A percentile compares a stretch with the other conserved stretches of the same genome.
phyloP scores from a whole-genome alignment of 192 early-diverging fungal genomes.

The Chytriomyces hyalinus region DNA sequence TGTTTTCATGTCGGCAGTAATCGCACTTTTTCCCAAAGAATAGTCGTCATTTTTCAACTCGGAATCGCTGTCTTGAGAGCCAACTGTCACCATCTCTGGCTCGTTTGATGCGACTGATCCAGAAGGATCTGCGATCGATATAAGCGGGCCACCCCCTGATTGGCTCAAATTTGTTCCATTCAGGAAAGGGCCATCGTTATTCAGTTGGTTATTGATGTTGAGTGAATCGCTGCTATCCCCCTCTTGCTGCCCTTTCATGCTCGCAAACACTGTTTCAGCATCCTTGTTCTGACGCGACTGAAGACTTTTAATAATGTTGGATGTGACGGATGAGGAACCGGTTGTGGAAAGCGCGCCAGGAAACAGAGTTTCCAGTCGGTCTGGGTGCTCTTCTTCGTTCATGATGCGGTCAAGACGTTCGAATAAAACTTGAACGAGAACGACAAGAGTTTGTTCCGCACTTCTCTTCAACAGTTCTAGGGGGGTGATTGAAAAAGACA shows the following conservation, averaged over 20 bases:
- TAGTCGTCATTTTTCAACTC: slow-evolving; percentile 12
- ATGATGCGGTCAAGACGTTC: slow-evolving; percentile 51
- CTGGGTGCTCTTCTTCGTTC: slow-evolving; percentile 10
- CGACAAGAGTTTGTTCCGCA: slow-evolving; percentile 79
- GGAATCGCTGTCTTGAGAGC: slow-evolving; percentile 6
- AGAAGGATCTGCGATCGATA: slow-evolving; percentile 22
- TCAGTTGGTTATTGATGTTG: not conserved
- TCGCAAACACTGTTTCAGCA: slow-evolving; percentile 17
- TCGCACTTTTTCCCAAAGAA: not conserved
- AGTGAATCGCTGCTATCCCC: not conserved
- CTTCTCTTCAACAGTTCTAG: slow-evolving; percentile 75
- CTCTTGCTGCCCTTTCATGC: not conserved
- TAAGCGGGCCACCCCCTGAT: slow-evolving; percentile 4
- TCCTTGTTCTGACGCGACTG: slow-evolving; percentile 14
- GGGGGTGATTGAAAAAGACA: not conserved
- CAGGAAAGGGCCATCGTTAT: not conserved
- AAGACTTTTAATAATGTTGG: not conserved
- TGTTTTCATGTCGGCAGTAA: not conserved
- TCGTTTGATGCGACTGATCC: not conserved
- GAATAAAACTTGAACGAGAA: slow-evolving; percentile 77
- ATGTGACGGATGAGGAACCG: not conserved
- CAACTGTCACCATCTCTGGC: slow-evolving; percentile 27
- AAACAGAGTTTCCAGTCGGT: not conserved
- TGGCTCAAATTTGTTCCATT: not conserved
- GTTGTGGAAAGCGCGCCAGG: not conserved